Evolutionary conservation across 352 stramenopile species (phyloP).

Genomic region (Pythium aristosporum): DNA sequence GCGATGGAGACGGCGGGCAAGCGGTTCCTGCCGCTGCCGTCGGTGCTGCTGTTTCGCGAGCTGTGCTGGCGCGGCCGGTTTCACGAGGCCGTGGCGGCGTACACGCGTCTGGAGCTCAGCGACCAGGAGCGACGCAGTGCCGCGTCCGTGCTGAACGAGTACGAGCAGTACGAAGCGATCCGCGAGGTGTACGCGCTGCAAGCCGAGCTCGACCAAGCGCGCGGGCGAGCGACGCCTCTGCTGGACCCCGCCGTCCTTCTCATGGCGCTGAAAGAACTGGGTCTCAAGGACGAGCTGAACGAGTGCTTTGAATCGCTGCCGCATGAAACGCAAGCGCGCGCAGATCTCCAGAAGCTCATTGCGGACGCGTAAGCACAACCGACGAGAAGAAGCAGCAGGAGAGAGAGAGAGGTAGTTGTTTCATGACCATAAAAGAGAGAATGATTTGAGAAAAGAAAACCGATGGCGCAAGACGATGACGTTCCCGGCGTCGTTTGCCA

Average conservation of each 20-base stretch:
- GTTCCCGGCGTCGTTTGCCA: no score
- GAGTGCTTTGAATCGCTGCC: constrained; percentile 47
- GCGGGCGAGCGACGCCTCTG: constrained; percentile 15
- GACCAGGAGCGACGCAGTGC: constrained; percentile 32
- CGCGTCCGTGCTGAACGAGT: constrained; percentile 40
- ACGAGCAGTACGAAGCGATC: constrained; percentile 54
- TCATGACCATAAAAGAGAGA: no score
- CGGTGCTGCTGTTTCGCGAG: constrained; percentile 43
- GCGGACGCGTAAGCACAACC: constrained; percentile 1
- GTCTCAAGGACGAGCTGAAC: constrained; percentile 45
- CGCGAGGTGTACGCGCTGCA: constrained; percentile 53
- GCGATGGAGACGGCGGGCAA: constrained; percentile 9
- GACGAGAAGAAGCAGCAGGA: no score
- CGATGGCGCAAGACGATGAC: no score
- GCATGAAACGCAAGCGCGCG: constrained; percentile 39
- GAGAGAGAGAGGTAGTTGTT: no score
- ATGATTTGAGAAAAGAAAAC: no score
- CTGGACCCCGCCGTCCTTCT: constrained; percentile 52
- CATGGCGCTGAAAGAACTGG: constrained; percentile 43
- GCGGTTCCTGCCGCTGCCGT: constrained; percentile 26
- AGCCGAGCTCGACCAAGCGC: constrained; percentile 20
- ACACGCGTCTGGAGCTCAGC: constrained; percentile 39
- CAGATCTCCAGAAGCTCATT: constrained; percentile 53
- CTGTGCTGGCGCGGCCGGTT: constrained; percentile 58
- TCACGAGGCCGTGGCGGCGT: constrained; percentile 49